Percentiles rank a stretch among this genome's conserved stretches.
Evolutionary conservation across 139 green algal species (phyloP).

Genomic region (Bryopsis sp.): DNA sequence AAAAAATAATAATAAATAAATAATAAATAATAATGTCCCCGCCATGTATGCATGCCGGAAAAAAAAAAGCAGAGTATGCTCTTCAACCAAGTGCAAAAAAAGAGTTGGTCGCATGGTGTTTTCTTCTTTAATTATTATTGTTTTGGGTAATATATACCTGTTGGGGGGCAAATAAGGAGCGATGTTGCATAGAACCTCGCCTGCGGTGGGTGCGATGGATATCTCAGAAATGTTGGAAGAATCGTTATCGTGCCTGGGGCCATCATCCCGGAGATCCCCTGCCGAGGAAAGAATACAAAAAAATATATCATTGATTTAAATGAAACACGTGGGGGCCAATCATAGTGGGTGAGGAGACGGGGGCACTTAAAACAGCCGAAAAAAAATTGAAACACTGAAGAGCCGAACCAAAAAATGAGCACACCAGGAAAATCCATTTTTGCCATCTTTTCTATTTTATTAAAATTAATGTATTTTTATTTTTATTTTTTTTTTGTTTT

Average conservation of each 20-base stretch:
- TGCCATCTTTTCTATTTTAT: no score
- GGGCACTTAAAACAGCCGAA: no score
- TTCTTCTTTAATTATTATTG: not conserved
- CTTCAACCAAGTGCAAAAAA: not conserved
- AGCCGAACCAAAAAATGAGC: no score
- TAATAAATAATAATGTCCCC: not conserved
- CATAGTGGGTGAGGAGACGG: no score
- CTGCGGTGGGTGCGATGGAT: not conserved
- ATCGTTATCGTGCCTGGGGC: conserved; percentile 18
- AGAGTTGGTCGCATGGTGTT: not conserved
- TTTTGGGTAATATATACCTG: not conserved
- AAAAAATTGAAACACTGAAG: no score
- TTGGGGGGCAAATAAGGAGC: conserved; percentile 16
- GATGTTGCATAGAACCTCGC: conserved; percentile 5
- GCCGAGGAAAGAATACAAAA: no score
- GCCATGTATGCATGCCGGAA: not conserved
- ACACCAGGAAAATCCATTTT: no score
- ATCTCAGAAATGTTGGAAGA: conserved; percentile 6
- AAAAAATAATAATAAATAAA: not conserved
- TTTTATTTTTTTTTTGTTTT: no score
- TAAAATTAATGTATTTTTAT: no score
- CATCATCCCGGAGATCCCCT: conserved; percentile 9
- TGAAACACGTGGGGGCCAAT: no score
- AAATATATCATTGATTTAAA: no score
- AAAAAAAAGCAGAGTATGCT: not conserved